phyloP scores from a whole-genome alignment of 805 yeast genomes.

The Sporopachydermia lactativora region DNA sequence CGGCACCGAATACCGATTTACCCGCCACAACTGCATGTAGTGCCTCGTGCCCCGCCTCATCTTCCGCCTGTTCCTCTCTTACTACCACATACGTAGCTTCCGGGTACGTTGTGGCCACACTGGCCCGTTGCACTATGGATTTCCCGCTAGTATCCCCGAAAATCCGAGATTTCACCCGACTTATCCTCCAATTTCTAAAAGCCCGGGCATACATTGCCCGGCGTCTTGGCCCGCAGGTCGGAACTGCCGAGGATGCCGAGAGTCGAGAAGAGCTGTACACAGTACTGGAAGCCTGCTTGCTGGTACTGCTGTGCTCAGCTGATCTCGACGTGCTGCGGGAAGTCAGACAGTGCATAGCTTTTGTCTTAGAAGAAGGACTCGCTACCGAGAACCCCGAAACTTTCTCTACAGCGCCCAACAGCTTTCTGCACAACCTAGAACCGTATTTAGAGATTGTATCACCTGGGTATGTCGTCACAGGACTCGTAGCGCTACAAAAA shows the following conservation, averaged over 20 bases:
- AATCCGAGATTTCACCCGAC: conserved; percentile 23
- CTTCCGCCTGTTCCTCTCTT: too few species aligned
- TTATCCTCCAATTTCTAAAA: conserved; percentile 26
- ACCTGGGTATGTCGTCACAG: conserved; percentile 47
- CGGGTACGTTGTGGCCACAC: conserved; percentile 22
- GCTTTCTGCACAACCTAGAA: conserved; percentile 19
- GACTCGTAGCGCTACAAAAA: conserved; percentile 63
- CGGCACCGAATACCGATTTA: conserved; percentile 8
- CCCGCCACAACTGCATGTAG: too few species aligned
- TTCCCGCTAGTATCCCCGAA: conserved; percentile 16
- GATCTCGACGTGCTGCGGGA: conserved; percentile 32
- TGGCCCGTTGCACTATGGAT: conserved; percentile 22
- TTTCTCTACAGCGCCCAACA: conserved; percentile 7
- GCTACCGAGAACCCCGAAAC: conserved; percentile 11
- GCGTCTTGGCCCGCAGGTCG: conserved; percentile 15
- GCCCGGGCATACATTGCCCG: conserved; percentile 20
- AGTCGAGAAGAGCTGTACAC: conserved; percentile 18
- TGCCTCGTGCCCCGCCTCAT: too few species aligned
- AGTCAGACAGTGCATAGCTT: conserved; percentile 28
- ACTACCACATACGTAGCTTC: conserved; percentile 24
- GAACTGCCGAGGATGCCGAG: conserved; percentile 19
- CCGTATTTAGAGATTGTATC: conserved; percentile 31
- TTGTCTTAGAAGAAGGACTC: conserved; percentile 16
- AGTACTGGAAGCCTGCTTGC: conserved; percentile 35
- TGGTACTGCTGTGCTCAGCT: conserved; percentile 37